phyloP scores from a whole-genome alignment of 1,284 basidiomycete genomes.

The Ustilago shanxiensis region DNA sequence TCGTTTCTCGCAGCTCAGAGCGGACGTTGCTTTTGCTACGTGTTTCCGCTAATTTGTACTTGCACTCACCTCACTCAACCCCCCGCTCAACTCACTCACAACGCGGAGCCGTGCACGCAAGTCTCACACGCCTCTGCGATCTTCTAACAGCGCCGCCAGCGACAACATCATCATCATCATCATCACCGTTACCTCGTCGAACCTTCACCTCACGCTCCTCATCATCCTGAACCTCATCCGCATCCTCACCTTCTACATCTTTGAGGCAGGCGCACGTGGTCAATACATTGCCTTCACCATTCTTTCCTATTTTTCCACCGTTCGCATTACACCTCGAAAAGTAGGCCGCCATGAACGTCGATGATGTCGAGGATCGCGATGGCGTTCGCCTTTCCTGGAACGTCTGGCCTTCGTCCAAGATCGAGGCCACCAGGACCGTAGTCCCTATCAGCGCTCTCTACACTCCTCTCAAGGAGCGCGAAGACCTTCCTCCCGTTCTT shows the following conservation, averaged over 20 bases:
- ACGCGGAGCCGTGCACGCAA: conserved; percentile 34
- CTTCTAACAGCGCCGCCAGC: conserved; percentile 31
- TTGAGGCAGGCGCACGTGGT: conserved; percentile 17
- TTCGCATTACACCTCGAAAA: neutral
- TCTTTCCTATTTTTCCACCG: neutral
- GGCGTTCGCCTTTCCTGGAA: conserved; percentile 83
- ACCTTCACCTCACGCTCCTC: conserved; percentile 7
- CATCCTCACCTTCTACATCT: neutral
- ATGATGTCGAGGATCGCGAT: conserved; percentile 71
- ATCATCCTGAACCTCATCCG: neutral
- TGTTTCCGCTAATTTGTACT: conserved; percentile 26
- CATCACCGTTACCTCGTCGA: neutral
- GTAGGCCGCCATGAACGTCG: conserved; percentile 58
- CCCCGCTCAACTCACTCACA: conserved; percentile 4
- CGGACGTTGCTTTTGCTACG: conserved; percentile 16
- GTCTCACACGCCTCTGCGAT: conserved; percentile 12
- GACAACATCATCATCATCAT: conserved; percentile 11
- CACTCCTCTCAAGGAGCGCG: conserved; percentile 92
- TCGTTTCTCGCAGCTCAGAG: neutral
- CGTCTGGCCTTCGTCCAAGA: conserved; percentile 95
- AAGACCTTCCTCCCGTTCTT: conserved; percentile 93
- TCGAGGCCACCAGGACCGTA: conserved; percentile 97
- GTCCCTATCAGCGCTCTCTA: conserved; percentile 98
- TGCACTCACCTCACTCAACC: neutral
- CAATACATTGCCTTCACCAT: neutral